These are phyloP conservation scores for Aciculosporium take DNA, from an alignment of 2,329 filamentous ascomycete genomes.

Conservation along the genomic window DNA sequence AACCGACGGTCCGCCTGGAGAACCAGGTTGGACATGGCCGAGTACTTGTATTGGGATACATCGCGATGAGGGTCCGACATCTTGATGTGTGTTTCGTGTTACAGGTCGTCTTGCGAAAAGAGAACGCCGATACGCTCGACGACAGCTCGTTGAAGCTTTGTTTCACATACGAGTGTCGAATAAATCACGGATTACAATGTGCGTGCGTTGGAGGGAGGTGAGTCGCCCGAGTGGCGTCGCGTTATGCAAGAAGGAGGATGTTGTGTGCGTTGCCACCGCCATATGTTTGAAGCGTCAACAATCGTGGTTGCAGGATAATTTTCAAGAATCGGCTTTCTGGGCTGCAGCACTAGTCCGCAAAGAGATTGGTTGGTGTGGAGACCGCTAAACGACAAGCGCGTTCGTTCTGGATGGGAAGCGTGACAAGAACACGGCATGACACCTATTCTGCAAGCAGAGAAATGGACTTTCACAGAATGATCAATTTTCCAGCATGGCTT, in stretches of 20 bases:
- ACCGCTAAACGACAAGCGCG: no score
- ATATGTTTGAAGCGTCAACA: not conserved
- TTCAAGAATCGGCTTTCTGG: slow-evolving; percentile 18
- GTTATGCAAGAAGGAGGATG: slow-evolving; percentile 13
- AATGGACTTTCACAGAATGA: not conserved
- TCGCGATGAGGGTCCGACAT: slow-evolving; percentile 68
- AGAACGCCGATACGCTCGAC: slow-evolving; percentile 24
- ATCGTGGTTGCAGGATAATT: slow-evolving; percentile 15
- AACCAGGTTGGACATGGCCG: slow-evolving; percentile 99
- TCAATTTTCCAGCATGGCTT: slow-evolving; percentile 12
- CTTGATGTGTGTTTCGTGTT: slow-evolving; percentile 21
- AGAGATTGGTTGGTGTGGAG: not conserved
- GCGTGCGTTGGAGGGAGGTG: slow-evolving; percentile 6
- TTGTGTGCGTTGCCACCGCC: slow-evolving; percentile 6
- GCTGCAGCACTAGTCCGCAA: slow-evolving; percentile 6
- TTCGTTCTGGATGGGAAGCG: no score
- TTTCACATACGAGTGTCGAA: slow-evolving; percentile 20
- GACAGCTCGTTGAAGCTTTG: slow-evolving; percentile 20
- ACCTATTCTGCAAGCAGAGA: not conserved
- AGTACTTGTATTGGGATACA: slow-evolving; percentile 97
- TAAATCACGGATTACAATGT: slow-evolving; percentile 5
- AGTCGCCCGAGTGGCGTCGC: slow-evolving; percentile 10
- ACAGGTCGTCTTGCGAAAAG: slow-evolving; percentile 13
- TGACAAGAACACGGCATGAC: not conserved
- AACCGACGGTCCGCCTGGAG: slow-evolving; percentile 98